Conservation (phyloP, 202 grass and related monocot genomes). For the Setaria viridis region DNA sequence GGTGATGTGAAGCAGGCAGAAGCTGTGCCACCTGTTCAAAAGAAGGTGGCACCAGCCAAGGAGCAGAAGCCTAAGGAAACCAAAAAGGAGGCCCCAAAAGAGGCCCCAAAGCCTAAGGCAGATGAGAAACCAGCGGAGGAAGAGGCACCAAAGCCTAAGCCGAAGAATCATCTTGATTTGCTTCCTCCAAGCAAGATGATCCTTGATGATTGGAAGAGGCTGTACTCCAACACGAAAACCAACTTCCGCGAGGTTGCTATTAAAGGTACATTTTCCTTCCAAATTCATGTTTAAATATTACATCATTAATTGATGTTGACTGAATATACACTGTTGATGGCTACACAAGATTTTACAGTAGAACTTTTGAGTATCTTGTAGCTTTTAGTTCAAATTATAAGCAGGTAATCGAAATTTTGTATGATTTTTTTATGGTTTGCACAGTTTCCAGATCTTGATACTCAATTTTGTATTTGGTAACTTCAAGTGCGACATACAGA, state of each 20-base stretch:
- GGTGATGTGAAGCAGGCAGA: slow-evolving; percentile 75
- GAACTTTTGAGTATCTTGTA: not conserved
- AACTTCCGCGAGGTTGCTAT: slow-evolving; percentile 93
- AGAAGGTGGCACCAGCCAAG: slow-evolving; percentile 64
- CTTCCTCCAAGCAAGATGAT: slow-evolving; percentile 92
- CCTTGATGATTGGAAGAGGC: slow-evolving; percentile 92
- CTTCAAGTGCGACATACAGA: not conserved
- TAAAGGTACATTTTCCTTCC: slow-evolving; percentile 61
- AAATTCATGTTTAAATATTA: not conserved
- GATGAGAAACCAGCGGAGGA: slow-evolving; percentile 60
- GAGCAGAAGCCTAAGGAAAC: slow-evolving; percentile 70
- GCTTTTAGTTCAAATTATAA: not conserved
- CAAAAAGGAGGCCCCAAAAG: slow-evolving; percentile 68
- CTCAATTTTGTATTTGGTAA: not conserved
- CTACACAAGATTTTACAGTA: not conserved
- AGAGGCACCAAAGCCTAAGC: slow-evolving; percentile 81
- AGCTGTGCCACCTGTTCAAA: slow-evolving; percentile 62
- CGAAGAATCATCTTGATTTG: slow-evolving; percentile 89
- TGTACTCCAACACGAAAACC: slow-evolving; percentile 93
- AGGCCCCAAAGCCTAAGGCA: slow-evolving; percentile 62
- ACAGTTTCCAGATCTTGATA: not conserved
- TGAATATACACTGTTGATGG: not conserved
- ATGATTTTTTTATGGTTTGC: not conserved
- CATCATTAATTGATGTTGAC: not conserved
- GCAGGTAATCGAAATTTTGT: not conserved